Evolutionary conservation across 345 rosid species (phyloP), one percentile per base, ranked within the genome.

Genomic region (Sonneratia caseolaris): DNA sequence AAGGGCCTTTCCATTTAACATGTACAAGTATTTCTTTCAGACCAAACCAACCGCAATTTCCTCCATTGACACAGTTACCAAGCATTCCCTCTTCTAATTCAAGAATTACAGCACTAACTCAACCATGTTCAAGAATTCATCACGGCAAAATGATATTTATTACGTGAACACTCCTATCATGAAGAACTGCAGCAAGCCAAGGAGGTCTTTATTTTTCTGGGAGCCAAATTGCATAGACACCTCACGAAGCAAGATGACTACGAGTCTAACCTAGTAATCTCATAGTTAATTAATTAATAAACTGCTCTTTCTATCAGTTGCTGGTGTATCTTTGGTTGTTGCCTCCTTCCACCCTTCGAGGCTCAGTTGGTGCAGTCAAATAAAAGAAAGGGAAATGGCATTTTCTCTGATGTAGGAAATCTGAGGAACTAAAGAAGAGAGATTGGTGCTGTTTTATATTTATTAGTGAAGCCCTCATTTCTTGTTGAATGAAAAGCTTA

Each of bases 121-220:
- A 27, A 42, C 45, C 45, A 42, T 42, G 45, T 42, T 9, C 45
- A 1, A 42, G 45, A 42, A 42, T 9, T 42, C 32, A 27, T 27
- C 32, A 27, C 32, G 32, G 32, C 32, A 27, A 27, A 27, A 27
- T 27, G 32, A 27, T 27, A 27, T 27, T 27, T 27, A 27, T 27
- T 1, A 27, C 32, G 32, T 27, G 32, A 1, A 42, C 45, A 42
- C 45, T 9, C 5, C 45, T 9, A 42, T 9, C 45, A 42, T 42
- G 45, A 42, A 42, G 45, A 9, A 9, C 0, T 94, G 97, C 93
- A 88, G 91, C 64, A 88, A 86, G 66, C 82, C 77, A 0, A 81
- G 87, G 87, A 90, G 91, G 80, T 85, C 97, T 18, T 85, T 85
- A 49, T 71, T 82, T 74, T 82, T 87, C 35, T 72, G 86, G 82